Base-by-base conservation (phyloP, 768 basidiomycete genomes). In the Pleurotus tuoliensis region DNA sequence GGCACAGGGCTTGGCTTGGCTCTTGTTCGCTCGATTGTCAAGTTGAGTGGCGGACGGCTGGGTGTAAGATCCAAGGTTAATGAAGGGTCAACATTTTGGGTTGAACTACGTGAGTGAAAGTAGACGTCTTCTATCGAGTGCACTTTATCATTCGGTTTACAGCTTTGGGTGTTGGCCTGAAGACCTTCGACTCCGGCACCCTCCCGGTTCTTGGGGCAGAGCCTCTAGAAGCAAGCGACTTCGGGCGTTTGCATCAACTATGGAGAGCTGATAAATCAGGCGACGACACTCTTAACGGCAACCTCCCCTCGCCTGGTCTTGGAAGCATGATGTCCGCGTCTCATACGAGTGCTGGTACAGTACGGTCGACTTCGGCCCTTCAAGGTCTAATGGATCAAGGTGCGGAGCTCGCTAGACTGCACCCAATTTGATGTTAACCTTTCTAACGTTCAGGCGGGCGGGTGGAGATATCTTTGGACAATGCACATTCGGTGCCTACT, bases 51-150 rank as follows among this genome's bases (percentile, higher is more conserved):
- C 41, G 90, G 90, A 16, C 79, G 90, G 49, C 71, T 91, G 25
- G 90, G 86, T n/a, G 79, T 87, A n/a, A 73, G 70, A 58, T 83
- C 82, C 15, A 82, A 84, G 66, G 71, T 81, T 1, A 80, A 81
- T 6, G 75, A 82, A 62, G 94, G 94, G 13, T 90, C 87, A 37
- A 92, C 87, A 38, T 95, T 94, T 73, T 94, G 92, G 93, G 87
- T 92, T 7, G 90, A 92, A 67, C 69, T 92, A 37, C 87, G 60
- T 61, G 38, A 65, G 66, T 58, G 55, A 54, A 45, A 58, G 58
- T 75, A 80, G 65, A 60, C 77, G 8, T 4, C 55, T 55, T 16
- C 1, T 22, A 24, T 34, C 3, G 18, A 9, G 18, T n/a, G 3
- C 30, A 5, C 25, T 39, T 47, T 27, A 8, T 50, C 41, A 46